Conservation (phyloP, 352 stramenopile genomes). For the Globisporangium paroecandrum region DNA sequence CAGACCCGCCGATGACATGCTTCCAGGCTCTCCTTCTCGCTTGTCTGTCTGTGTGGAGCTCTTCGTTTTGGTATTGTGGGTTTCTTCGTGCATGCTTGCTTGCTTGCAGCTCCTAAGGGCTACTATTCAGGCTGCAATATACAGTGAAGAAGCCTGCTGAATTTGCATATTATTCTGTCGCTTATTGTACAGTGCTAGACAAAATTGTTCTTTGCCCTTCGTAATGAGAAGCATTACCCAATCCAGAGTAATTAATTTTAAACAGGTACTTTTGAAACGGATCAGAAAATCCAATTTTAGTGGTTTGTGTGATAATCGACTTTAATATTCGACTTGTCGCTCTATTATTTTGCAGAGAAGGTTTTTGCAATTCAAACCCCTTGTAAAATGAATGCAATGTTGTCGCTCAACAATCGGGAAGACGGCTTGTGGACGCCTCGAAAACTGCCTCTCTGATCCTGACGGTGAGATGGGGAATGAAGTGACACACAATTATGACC, state of each 20-base stretch:
- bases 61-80: background rate
- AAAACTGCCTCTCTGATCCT: constrained; percentile 3
- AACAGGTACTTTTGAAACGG: background rate
- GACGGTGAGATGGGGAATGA: constrained; percentile 1
- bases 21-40: background rate
- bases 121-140: background rate
- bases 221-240: background rate
- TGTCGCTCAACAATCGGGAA: background rate
- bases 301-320: background rate
- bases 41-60: background rate
- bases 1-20: constrained; percentile 30
- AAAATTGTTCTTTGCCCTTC: background rate
- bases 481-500: background rate
- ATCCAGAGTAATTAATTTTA: no score
- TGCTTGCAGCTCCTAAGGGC: background rate
- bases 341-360: background rate
- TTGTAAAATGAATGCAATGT: background rate
- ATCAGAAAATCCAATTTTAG: background rate
- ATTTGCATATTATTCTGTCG: background rate
- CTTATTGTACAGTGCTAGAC: background rate
- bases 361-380: background rate
- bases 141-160: background rate
- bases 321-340: background rate
- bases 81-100: background rate
- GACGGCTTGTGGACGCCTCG: background rate